A percentile compares a stretch with the other conserved stretches of the same genome.
These are phyloP conservation scores for Iris macrosiphon DNA, from an alignment of 106 monocot species.

Conservation along the genomic window DNA sequence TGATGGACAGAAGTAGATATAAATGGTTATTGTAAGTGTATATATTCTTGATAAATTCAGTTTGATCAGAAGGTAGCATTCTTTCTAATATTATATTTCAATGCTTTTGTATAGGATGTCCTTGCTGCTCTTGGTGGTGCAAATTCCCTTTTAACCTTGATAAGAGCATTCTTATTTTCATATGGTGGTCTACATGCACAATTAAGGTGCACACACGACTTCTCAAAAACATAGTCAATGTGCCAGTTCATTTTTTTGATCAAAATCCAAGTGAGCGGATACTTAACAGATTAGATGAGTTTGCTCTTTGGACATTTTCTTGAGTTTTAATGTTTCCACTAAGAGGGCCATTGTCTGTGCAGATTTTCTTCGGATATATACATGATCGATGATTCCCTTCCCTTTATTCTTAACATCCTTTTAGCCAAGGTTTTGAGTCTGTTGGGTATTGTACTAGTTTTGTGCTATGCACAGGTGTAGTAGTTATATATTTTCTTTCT, in stretches of 20 bases:
- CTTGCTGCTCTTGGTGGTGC: conserved; percentile 55
- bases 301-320: background rate
- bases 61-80: background rate
- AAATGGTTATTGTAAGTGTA: background rate
- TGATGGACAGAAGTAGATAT: background rate
- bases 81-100: background rate
- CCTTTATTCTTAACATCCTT: conserved; percentile 98
- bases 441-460: conserved; percentile 68
- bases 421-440: conserved; percentile 81
- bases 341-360: conserved; percentile 1
- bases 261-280: conserved; percentile 84
- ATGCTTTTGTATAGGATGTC: conserved; percentile 45
- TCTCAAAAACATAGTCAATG: conserved; percentile 73
- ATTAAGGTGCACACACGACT: conserved; percentile 62
- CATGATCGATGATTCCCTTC: conserved; percentile 96
- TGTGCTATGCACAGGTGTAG: conserved; percentile 81
- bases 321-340: background rate
- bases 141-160: conserved; percentile 84
- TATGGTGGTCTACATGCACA: conserved; percentile 88
- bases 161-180: conserved; percentile 88
- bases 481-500: background rate
- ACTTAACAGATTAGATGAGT: conserved; percentile 75
- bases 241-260: conserved; percentile 79
- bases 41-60: background rate
- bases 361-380: conserved; percentile 98